Conservation (phyloP, 352 stramenopile genomes). For the Blastocystis sp. region DNA sequence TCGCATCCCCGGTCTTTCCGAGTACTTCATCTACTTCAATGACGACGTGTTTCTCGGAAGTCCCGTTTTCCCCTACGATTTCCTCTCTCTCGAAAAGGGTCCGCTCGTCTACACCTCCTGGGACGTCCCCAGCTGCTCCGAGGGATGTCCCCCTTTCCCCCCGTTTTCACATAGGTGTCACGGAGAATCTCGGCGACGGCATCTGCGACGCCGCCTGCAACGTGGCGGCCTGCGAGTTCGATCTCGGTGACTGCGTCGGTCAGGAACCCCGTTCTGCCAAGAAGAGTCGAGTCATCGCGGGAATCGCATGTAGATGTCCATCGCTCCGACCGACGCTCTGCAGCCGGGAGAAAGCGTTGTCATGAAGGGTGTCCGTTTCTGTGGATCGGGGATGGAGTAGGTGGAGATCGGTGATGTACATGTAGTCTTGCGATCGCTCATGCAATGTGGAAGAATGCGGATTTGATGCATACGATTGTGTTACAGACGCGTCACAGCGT, state of each 20-base stretch:
- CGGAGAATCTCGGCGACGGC: slow-evolving; percentile 64
- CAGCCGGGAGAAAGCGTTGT: slow-evolving; percentile 60
- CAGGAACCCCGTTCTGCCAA: slow-evolving; percentile 59
- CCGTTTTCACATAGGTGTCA: not conserved
- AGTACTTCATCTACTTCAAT: slow-evolving; percentile 88
- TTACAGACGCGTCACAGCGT: slow-evolving; percentile 60
- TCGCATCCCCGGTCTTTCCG: slow-evolving; percentile 77
- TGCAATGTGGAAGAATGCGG: slow-evolving; percentile 73
- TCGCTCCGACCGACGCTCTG: not conserved
- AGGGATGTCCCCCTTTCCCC: slow-evolving; percentile 67
- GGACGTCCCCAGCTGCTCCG: slow-evolving; percentile 77
- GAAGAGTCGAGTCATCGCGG: not conserved
- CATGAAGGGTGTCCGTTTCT: slow-evolving; percentile 67
- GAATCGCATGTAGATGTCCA: not conserved
- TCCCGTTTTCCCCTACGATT: slow-evolving; percentile 76
- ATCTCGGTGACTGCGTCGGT: slow-evolving; percentile 81
- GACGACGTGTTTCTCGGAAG: slow-evolving; percentile 84
- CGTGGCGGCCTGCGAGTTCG: slow-evolving; percentile 74
- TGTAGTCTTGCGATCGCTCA: slow-evolving; percentile 65
- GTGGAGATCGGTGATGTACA: not conserved
- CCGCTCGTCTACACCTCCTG: slow-evolving; percentile 82
- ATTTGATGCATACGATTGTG: slow-evolving; percentile 73
- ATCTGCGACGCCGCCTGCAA: slow-evolving; percentile 76
- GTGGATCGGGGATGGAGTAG: slow-evolving; percentile 70
- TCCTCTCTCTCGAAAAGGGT: slow-evolving; percentile 71